Conservation (phyloP, 1,139 yeast genomes). For the Zygosaccharomyces sapae region DNA sequence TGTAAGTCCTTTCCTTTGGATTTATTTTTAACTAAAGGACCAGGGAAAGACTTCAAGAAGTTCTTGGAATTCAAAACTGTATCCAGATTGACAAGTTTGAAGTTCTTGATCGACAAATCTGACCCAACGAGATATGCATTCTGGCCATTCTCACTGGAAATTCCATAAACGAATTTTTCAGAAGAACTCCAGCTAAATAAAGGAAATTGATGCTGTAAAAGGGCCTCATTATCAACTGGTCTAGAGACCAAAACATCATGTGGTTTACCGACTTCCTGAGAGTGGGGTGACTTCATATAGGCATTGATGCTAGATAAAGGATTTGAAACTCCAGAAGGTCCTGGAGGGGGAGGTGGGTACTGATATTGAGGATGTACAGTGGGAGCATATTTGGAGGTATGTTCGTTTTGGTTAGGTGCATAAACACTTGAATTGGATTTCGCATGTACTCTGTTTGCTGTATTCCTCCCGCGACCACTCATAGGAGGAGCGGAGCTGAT, state of each 20-base stretch:
- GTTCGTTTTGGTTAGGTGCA: constrained; percentile 32
- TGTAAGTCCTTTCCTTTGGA: constrained; percentile 30
- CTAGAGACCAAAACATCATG: neutral
- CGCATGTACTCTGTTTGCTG: constrained; percentile 25
- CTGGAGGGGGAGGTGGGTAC: constrained; percentile 22
- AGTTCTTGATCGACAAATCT: constrained; percentile 22
- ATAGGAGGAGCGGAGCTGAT: constrained; percentile 3
- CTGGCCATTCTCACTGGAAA: constrained; percentile 38
- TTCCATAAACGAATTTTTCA: constrained; percentile 43
- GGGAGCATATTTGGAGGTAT: constrained; percentile 40
- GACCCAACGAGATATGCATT: constrained; percentile 17
- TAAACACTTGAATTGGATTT: constrained; percentile 34
- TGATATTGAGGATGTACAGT: constrained; percentile 38
- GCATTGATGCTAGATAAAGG: constrained; percentile 9
- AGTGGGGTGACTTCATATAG: constrained; percentile 16
- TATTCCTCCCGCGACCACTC: neutral
- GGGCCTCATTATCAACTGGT: constrained; percentile 27
- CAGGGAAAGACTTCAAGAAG: constrained; percentile 37
- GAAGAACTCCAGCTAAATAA: constrained; percentile 66
- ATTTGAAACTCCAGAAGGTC: constrained; percentile 13
- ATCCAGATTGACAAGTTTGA: constrained; percentile 38
- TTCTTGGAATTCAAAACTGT: constrained; percentile 32
- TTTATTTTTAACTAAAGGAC: constrained; percentile 31
- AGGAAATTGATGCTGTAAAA: constrained; percentile 62
- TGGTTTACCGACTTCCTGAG: constrained; percentile 1